A percentile compares a stretch with the other conserved stretches of the same genome.
These are phyloP conservation scores for Emmonsiellopsis sp. DNA, from an alignment of 2,329 filamentous ascomycete species.

Conservation along the genomic window DNA sequence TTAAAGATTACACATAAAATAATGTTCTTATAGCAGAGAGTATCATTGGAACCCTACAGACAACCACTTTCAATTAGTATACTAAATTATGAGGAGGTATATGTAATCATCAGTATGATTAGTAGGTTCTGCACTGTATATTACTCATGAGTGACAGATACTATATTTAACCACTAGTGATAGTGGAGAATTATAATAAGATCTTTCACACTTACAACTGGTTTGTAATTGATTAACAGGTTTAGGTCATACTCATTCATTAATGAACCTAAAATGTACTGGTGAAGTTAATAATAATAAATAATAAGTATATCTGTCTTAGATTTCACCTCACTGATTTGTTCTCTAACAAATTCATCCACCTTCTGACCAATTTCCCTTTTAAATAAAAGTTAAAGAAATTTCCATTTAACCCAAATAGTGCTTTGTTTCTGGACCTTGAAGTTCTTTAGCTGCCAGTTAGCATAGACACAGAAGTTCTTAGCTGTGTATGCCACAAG, in stretches of 20 bases:
- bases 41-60: no score
- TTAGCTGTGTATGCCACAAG: neutral
- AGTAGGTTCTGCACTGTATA: no score
- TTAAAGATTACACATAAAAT: no score
- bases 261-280: neutral
- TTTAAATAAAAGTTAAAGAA: conserved; percentile 2
- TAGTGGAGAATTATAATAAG: neutral
- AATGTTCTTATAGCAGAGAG: no score
- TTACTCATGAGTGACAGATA: no score
- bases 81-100: no score
- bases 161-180: no score
- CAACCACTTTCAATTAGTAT: no score
- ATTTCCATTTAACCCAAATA: conserved; percentile 5
- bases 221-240: neutral
- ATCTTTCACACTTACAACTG: neutral
- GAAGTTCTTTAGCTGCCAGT: neutral
- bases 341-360: conserved; percentile 7
- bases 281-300: neutral
- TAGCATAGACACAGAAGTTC: conserved; percentile 3
- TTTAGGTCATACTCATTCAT: neutral
- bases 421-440: neutral
- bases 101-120: no score
- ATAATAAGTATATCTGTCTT: neutral
- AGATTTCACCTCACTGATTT: neutral
- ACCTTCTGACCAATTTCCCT: conserved; percentile 3